Conservation (phyloP, 768 basidiomycete species). For the Psilocybe sp. region DNA sequence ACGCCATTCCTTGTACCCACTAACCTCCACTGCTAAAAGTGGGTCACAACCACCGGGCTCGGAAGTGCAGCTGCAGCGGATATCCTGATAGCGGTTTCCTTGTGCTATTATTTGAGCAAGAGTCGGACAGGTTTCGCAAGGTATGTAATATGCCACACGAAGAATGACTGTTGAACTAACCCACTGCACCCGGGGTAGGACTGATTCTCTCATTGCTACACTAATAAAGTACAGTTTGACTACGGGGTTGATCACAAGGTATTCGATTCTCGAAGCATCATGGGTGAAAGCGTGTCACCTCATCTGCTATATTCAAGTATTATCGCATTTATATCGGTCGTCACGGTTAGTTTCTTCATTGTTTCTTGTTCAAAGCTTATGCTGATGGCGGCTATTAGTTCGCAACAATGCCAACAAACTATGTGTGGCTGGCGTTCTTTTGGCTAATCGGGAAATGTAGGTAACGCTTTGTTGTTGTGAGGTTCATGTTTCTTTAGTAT, state of each 20-base stretch:
- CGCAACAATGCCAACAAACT: slow-evolving; percentile 43
- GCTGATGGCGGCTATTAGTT: slow-evolving; percentile 26
- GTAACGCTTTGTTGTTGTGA: slow-evolving; percentile 11
- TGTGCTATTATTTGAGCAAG: slow-evolving; percentile 47
- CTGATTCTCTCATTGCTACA: slow-evolving; percentile 42
- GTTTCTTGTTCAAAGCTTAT: not conserved
- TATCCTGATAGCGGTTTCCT: slow-evolving; percentile 43
- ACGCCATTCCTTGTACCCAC: slow-evolving; percentile 40
- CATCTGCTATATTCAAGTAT: slow-evolving; percentile 22
- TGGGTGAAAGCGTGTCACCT: not conserved
- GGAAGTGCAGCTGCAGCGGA: slow-evolving; percentile 49
- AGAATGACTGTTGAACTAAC: not conserved
- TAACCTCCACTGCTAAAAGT: slow-evolving; percentile 21
- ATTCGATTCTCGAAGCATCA: not conserved
- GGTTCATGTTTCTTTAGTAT: not conserved
- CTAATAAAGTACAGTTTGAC: slow-evolving; percentile 43
- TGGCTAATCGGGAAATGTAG: slow-evolving; percentile 51
- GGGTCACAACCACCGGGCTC: slow-evolving; percentile 47
- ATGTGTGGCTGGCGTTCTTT: slow-evolving; percentile 48
- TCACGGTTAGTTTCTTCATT: slow-evolving; percentile 28
- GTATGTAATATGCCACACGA: slow-evolving; percentile 20
- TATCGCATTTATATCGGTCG: slow-evolving; percentile 37
- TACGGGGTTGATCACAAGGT: slow-evolving; percentile 44
- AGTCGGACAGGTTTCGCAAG: slow-evolving; percentile 44
- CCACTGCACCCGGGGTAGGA: slow-evolving; percentile 21